Evolutionary conservation across 2,329 filamentous ascomycete species (phyloP).

Genomic region (Cordyceps cateniannulata): DNA sequence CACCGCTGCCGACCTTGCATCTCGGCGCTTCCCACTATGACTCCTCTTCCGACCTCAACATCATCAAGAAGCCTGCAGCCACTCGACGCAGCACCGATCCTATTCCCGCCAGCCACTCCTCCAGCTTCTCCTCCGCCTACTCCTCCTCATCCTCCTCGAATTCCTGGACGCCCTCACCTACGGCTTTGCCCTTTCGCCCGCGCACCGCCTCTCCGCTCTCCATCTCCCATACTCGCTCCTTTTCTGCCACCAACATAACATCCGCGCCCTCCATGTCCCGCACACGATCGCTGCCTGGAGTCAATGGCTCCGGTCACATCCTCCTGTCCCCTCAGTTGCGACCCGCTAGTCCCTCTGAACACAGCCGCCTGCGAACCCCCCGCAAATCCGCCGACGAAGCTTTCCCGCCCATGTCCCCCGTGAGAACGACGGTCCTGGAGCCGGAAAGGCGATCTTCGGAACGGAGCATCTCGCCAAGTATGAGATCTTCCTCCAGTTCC

Average conservation of each 20-base stretch:
- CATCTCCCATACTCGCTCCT: slow-evolving; percentile 50
- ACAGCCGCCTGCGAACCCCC: slow-evolving; percentile 44
- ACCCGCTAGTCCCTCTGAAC: slow-evolving; percentile 49
- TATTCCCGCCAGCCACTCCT: slow-evolving; percentile 44
- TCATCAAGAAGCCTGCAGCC: slow-evolving; percentile 43
- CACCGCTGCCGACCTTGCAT: slow-evolving; percentile 49
- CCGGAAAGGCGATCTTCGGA: slow-evolving; percentile 42
- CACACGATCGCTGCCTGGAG: slow-evolving; percentile 58
- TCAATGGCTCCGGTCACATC: slow-evolving; percentile 53
- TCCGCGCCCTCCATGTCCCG: slow-evolving; percentile 50
- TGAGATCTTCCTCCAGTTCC: slow-evolving; percentile 28
- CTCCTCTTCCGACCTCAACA: slow-evolving; percentile 36
- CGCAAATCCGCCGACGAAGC: slow-evolving; percentile 54
- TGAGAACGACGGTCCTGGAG: slow-evolving; percentile 50
- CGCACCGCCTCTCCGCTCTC: slow-evolving; percentile 57
- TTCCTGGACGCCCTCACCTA: slow-evolving; percentile 39
- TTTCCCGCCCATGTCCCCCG: slow-evolving; percentile 50
- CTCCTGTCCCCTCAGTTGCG: slow-evolving; percentile 48
- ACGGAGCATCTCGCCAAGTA: slow-evolving; percentile 44
- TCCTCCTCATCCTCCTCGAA: slow-evolving; percentile 51
- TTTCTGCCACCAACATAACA: slow-evolving; percentile 46
- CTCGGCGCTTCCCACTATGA: slow-evolving; percentile 35
- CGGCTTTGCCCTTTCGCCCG: slow-evolving; percentile 49
- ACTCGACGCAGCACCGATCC: slow-evolving; percentile 55
- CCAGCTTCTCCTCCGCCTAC: slow-evolving; percentile 22